Conservation (phyloP, 225 moss, liverwort and hornwort species). For the Bryum argenteum region DNA sequence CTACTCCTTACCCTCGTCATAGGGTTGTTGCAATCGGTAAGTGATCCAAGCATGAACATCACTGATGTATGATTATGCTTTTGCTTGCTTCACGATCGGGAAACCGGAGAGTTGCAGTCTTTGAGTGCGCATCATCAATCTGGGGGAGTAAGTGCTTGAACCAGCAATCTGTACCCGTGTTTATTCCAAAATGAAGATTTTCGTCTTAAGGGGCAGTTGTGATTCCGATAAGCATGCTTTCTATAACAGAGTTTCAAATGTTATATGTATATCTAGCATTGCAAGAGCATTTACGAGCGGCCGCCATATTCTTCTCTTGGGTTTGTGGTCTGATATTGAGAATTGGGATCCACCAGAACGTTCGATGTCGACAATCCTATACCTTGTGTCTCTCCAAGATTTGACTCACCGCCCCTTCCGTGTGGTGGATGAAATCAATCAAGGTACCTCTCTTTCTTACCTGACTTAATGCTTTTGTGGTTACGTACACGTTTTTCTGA, state of each 20-base stretch:
- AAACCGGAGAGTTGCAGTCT: conserved; percentile 86
- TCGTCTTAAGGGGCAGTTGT: background rate
- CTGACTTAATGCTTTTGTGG: too few species aligned
- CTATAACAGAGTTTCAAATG: background rate
- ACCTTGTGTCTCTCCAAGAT: conserved; percentile 93
- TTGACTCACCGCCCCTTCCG: conserved; percentile 97
- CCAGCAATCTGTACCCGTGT: background rate
- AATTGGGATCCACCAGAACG: conserved; percentile 60
- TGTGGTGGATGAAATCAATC: conserved; percentile 98
- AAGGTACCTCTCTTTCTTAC: conserved; percentile 59
- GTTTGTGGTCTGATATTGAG: conserved; percentile 2
- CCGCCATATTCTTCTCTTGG: conserved; percentile 1
- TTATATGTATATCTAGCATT: background rate
- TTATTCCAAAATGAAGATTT: conserved; percentile 1
- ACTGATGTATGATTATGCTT: conserved; percentile 19
- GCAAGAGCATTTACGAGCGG: background rate
- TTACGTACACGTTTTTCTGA: background rate
- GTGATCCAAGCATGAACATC: conserved; percentile 2
- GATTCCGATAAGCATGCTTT: background rate
- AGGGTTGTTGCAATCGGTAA: conserved; percentile 11
- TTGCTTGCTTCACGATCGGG: conserved; percentile 48
- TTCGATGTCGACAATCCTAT: conserved; percentile 93
- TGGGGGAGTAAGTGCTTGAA: conserved; percentile 73
- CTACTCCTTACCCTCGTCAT: background rate
- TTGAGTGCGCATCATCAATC: conserved; percentile 98